Evolutionary conservation across 768 basidiomycete species (phyloP), one percentile per base, ranked within the genome.

Genomic region (Tricholoma terreum): DNA sequence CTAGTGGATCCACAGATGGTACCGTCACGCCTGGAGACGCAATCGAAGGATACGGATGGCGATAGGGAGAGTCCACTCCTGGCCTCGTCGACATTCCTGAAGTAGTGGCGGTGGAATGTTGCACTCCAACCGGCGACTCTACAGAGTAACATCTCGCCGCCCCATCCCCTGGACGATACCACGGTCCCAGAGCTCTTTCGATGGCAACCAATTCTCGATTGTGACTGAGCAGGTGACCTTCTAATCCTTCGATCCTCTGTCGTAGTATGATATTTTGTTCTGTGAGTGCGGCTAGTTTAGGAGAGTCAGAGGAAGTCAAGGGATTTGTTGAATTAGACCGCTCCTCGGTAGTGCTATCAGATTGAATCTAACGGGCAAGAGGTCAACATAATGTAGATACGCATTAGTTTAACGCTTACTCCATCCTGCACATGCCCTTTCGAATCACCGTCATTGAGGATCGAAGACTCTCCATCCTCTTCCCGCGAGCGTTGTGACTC

Each of bases 181-280:
- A 75, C 19, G 76, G 90, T 0, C 88, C 89, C 14, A 94, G 69
- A 5, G 80, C 82, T n/a, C 63, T 70, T 65, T 80, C 83, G 31
- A 84, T 75, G 7, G 72, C 71, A 9, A 75, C 73, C 66, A 91
- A 74, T 59, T 94, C 90, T 36, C 75, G 77, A 50, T 77, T 77
- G 65, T 84, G 72, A 4, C 69, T 68, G 30, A 79, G 76, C 21
- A 87, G 65, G 2, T 78, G 70, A 14, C 77, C 77, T 65, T 92
- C 89, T 19, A 90, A 70, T 0, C 77, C 75, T 11, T 83, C 80
- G 8, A 90, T 73, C 31, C 80, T 79, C 59, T 80, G 77, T 24
- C 83, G 81, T 15, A 94, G 77, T 8, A 83, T 56, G 15, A 79
- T 71, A 64, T 93, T 93, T 66, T 93, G 89, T 55, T 84, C 77